A percentile compares a stretch with the other conserved stretches of the same genome.
These are phyloP conservation scores for Pseudogymnoascus sp. DNA, from an alignment of 2,329 filamentous ascomycete species.

Conservation along the genomic window DNA sequence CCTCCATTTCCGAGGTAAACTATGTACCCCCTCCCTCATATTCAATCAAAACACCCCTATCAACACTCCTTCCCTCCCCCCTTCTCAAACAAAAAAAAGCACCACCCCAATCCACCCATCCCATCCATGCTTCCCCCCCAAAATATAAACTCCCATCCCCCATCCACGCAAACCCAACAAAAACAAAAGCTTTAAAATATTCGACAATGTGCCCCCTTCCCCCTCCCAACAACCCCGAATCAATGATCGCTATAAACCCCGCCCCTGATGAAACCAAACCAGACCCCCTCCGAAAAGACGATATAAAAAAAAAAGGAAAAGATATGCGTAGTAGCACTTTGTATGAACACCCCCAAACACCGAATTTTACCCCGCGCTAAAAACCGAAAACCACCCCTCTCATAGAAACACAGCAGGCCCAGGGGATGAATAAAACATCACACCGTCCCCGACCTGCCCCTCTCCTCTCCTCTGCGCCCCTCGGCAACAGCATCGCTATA, in stretches of 20 bases:
- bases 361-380: not conserved
- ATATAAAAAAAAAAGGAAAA: not conserved
- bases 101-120: not conserved
- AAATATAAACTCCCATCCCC: too few species aligned
- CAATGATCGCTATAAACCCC: not conserved
- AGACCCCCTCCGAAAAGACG: not conserved
- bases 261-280: not conserved
- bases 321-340: not conserved
- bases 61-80: not conserved
- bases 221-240: not conserved
- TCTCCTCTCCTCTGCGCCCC: constrained; percentile 20
- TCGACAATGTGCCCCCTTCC: not conserved
- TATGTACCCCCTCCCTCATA: not conserved
- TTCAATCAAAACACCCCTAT: not conserved
- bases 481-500: constrained; percentile 28
- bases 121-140: too few species aligned
- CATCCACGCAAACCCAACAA: not conserved
- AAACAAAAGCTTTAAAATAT: not conserved
- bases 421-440: not conserved
- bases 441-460: not conserved
- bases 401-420: not conserved
- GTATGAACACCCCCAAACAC: not conserved
- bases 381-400: not conserved
- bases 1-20: not conserved
- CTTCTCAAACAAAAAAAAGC: not conserved